Conservation (phyloP, 192 early-diverging fungal species). For the Podila verticillata region DNA sequence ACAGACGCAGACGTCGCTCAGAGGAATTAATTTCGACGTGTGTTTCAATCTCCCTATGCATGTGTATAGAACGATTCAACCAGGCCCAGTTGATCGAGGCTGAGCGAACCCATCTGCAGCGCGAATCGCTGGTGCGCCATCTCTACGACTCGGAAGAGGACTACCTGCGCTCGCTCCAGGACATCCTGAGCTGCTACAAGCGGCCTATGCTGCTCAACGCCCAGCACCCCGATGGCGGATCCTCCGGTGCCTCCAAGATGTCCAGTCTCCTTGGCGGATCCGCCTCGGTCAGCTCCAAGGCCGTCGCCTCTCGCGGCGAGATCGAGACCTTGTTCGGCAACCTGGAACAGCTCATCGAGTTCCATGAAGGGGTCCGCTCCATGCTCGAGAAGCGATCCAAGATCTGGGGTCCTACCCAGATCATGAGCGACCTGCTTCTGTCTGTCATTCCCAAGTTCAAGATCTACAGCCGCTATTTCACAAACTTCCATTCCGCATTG, state of each 20-base stretch:
- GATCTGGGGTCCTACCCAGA: constrained; percentile 50
- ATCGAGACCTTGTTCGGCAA: constrained; percentile 44
- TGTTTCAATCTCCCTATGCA: neutral
- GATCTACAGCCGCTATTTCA: constrained; percentile 45
- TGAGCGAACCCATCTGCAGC: constrained; percentile 32
- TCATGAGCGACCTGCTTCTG: constrained; percentile 44
- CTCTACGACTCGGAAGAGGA: constrained; percentile 50
- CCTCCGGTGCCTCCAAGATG: constrained; percentile 1
- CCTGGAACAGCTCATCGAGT: constrained; percentile 29
- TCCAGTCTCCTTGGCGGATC: constrained; percentile 2
- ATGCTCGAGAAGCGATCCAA: constrained; percentile 42
- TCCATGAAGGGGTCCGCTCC: constrained; percentile 36
- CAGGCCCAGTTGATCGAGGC: constrained; percentile 42
- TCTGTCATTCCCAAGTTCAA: constrained; percentile 41
- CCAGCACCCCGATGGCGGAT: constrained; percentile 9
- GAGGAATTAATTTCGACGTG: too few species aligned
- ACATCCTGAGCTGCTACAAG: constrained; percentile 39
- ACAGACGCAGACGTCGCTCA: too few species aligned
- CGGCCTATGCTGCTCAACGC: constrained; percentile 21
- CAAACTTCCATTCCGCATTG: constrained; percentile 37
- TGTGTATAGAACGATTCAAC: constrained; percentile 29
- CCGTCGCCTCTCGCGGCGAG: constrained; percentile 32
- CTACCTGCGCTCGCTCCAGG: constrained; percentile 37
- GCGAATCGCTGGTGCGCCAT: constrained; percentile 42
- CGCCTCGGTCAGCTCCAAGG: constrained; percentile 3